A percentile compares a stretch with the other conserved stretches of the same genome.
These are phyloP conservation scores for Lachancea sp. DNA, from an alignment of 805 yeast species.

Conservation along the genomic window DNA sequence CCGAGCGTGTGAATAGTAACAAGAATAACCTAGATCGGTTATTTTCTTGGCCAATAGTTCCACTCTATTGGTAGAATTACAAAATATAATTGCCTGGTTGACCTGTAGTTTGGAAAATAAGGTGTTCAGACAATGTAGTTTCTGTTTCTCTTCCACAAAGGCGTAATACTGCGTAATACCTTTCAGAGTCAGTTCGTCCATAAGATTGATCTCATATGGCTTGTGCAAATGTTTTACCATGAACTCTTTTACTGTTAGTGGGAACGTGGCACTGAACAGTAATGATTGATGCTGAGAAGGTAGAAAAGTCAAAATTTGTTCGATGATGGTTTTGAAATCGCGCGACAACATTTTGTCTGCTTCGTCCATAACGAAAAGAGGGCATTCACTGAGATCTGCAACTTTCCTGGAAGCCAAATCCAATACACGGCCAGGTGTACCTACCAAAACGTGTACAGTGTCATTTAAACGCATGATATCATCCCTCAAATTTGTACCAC, in stretches of 20 bases:
- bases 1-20: constrained; percentile 93
- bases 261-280: constrained; percentile 93
- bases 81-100: constrained; percentile 93
- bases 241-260: constrained; percentile 83
- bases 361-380: constrained; percentile 93
- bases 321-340: constrained; percentile 82
- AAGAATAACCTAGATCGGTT: constrained; percentile 92
- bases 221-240: constrained; percentile 85
- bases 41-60: constrained; percentile 93
- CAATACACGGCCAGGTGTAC: constrained; percentile 95
- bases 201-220: constrained; percentile 92
- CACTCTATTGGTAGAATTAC: constrained; percentile 94
- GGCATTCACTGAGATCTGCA: constrained; percentile 82
- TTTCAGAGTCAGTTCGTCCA: constrained; percentile 94
- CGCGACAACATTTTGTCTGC: constrained; percentile 94
- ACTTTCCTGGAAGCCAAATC: constrained; percentile 85
- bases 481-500: constrained; percentile 91
- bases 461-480: constrained; percentile 90
- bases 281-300: constrained; percentile 77
- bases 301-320: constrained; percentile 76
- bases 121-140: constrained; percentile 91
- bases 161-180: constrained; percentile 98
- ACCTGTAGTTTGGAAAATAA: constrained; percentile 89
- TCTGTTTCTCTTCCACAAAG: constrained; percentile 95
- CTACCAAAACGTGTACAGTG: constrained; percentile 89